Evolutionary conservation across 163 green algal genomes (phyloP), one percentile per base, ranked within the genome.

Genomic region (Scenedesmus sp.): DNA sequence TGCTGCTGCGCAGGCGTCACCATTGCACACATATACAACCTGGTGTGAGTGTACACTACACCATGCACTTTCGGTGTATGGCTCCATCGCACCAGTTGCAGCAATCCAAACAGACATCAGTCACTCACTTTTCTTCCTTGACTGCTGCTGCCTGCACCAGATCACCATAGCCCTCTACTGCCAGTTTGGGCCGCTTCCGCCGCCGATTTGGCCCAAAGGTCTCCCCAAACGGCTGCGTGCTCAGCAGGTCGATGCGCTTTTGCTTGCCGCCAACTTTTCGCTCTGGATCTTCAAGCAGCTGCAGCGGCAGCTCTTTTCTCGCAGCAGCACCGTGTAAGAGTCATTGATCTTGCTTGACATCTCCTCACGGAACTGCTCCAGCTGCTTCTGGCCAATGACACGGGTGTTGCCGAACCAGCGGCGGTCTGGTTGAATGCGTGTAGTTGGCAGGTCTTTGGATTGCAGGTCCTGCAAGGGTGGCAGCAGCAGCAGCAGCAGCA

Each of bases 381-480:
- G 95, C 96, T 99, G 98, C 93, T 99, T 98, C 93, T 99, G 97
- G 1, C 98, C 98, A 33, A 99, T 97, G 4, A 99, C 97, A 53
- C 98, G 96, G 20, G 98, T 99, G 95, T 99, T 99, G 83, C 98
- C 98, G 93, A 99, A 99, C 97, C 97, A 99, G 33, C 98, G 95
- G 18, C 98, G 95, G 94, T 99, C 98, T 22, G 98, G 98, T 86
- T 99, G 96, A 88, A 99, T 99, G 42, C 98, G 95, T 33, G 97
- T 99, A 81, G 91, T 97, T 24, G 98, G 98, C 59, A 99, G 94
- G 10, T 99, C 98, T 89, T 97, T 98, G 56, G 94, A 98, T 94
- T 99, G 98, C 46, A 99, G 93, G 33, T 99, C 97, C 95, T 99
- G 94, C 37, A 87, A 24, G 81, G 12, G 51, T 3, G 10, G 22